Base-by-base conservation (phyloP, 441 rosid species). In the Melianthus villosus region DNA sequence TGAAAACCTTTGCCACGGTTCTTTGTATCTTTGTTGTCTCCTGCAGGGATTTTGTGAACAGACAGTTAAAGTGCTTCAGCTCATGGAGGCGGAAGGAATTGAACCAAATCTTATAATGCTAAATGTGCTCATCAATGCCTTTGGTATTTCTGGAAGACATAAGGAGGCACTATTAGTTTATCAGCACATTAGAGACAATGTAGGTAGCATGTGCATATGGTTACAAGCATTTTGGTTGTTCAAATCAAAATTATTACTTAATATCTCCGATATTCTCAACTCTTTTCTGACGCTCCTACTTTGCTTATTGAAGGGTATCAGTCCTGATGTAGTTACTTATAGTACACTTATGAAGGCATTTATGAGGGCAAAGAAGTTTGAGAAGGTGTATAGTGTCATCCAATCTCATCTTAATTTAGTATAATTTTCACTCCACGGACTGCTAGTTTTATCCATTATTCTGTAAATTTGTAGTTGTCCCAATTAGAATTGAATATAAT, bases 311-410 rank as follows among this genome's bases (percentile, higher is more conserved):
- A 52, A 77, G 82, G 82, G 73, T 53, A 66, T 74, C 48, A 71
- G 60, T 42, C 75, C 87, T 20, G 86, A 74, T 51, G 67, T 74
- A 40, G 53, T 77, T 40, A 77, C 77, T 3, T 77, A 74, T 47
- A 68, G 64, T 50, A 69, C 79, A 0, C 82, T 71, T 16, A 77
- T 77, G 86, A 73, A 77, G 59, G 86, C 82, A 36, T 64, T 48
- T 49, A 64, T 68, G 42, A 62, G 82, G 56, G 79, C 77, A 40
- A 65, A 47, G 61, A 74, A 69, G 51, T 71, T 57, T 54, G 64
- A 67, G 34, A 64, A 64, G 79, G 82, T 74, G 42, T 35, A 45
- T 16, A 25, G 16, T 27, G 23, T 30, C n/a, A 10, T 31, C 32
- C n/a, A 16, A 13, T 36, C 23, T 20, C 23, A 2, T 2, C 6